Percentiles rank a stretch among this genome's conserved stretches.
Evolutionary conservation across 345 rosid genomes (phyloP).

Genomic region (Hypericum perforatum): DNA sequence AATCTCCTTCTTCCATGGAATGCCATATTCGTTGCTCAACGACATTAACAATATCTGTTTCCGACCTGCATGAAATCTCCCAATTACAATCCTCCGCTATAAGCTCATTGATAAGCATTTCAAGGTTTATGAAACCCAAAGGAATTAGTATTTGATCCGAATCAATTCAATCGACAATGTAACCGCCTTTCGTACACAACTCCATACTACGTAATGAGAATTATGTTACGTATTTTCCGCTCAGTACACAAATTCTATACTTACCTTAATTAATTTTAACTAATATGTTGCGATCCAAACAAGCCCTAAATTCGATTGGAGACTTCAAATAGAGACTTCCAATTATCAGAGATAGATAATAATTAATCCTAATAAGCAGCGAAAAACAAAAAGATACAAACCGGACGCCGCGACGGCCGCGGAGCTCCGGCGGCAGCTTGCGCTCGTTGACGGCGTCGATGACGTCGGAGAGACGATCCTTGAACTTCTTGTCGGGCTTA

Average conservation of each 20-base stretch:
- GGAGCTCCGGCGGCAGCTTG: constrained; percentile 83
- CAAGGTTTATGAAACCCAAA: no score
- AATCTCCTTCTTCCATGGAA: constrained; percentile 93
- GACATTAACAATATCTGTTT: constrained; percentile 68
- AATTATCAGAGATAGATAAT: background rate
- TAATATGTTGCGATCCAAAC: no score
- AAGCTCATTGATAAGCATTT: no score
- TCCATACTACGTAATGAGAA: no score
- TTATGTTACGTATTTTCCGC: no score
- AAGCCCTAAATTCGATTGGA: no score
- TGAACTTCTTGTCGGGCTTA: constrained; percentile 38
- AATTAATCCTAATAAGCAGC: background rate
- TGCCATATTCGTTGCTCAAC: constrained; percentile 96
- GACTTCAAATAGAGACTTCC: constrained; percentile 5
- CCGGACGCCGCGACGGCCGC: constrained; percentile 78
- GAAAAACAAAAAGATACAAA: constrained; percentile 3
- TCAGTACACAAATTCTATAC: no score
- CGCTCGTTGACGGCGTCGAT: constrained; percentile 72
- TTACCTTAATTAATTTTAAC: no score
- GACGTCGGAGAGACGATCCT: constrained; percentile 54
- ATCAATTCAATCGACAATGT: no score
- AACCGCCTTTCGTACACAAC: no score
- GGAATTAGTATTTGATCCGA: no score
- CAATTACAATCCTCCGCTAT: no score
- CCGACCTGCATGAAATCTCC: constrained; percentile 40